Conservation (phyloP, 2,329 filamentous ascomycete genomes). For the Aureobasidium sp. region DNA sequence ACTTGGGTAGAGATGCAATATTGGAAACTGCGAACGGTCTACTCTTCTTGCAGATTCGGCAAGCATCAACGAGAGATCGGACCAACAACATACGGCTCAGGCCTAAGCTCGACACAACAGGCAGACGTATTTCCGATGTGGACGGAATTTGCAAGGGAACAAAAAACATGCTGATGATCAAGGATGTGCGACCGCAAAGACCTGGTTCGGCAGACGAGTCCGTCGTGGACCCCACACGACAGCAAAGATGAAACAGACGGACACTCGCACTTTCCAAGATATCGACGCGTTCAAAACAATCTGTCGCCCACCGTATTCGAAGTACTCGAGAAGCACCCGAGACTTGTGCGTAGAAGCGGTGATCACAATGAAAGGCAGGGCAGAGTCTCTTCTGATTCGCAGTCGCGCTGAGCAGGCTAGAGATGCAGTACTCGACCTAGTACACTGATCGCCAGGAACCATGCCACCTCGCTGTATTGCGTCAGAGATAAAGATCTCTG, state of each 20-base stretch:
- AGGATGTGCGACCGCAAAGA: neutral
- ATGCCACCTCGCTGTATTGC: neutral
- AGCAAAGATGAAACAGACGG: slow-evolving; percentile 9
- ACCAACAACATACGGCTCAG: neutral
- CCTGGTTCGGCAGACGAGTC: neutral
- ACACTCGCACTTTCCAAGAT: neutral
- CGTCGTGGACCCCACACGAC: slow-evolving; percentile 10
- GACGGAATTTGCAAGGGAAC: neutral
- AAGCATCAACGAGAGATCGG: neutral
- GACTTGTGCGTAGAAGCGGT: neutral
- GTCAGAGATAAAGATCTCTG: slow-evolving; percentile 16
- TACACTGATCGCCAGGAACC: slow-evolving; percentile 18
- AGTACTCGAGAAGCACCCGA: neutral
- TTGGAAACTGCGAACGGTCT: neutral
- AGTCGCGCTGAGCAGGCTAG: neutral
- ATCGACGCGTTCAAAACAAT: slow-evolving; percentile 3
- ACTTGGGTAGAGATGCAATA: neutral
- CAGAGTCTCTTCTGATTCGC: neutral
- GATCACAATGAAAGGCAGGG: neutral
- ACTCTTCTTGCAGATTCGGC: neutral
- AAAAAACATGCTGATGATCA: neutral
- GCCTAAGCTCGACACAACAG: neutral
- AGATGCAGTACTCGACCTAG: neutral
- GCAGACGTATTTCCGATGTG: neutral
- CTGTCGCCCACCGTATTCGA: no score